These are phyloP conservation scores for Omphalotus olearius DNA, from an alignment of 1,284 basidiomycete genomes.

Conservation along the genomic window DNA sequence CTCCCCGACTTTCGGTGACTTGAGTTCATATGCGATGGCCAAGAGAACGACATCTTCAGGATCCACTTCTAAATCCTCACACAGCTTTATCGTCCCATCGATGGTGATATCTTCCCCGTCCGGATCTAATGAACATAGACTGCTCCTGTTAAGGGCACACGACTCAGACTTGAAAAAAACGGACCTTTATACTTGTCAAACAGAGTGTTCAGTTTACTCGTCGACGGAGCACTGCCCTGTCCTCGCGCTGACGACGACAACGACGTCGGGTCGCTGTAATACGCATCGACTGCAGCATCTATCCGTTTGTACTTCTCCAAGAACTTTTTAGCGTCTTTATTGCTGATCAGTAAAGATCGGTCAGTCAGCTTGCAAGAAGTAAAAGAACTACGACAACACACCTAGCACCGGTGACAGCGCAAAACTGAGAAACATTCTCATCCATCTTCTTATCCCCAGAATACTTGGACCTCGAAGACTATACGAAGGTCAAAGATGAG, in stretches of 20 bases:
- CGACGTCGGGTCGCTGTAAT: slow-evolving; percentile 50
- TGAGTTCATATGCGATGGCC: slow-evolving; percentile 73
- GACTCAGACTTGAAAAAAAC: neutral
- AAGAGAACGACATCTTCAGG: slow-evolving; percentile 77
- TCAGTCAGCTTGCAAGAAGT: slow-evolving; percentile 2
- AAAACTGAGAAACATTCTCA: slow-evolving; percentile 55
- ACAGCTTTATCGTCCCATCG: slow-evolving; percentile 73
- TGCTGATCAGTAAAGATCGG: slow-evolving; percentile 24
- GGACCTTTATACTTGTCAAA: slow-evolving; percentile 82
- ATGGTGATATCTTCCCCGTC: slow-evolving; percentile 59
- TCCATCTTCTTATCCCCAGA: slow-evolving; percentile 30
- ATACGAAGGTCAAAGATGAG: neutral
- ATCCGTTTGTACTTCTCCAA: slow-evolving; percentile 69
- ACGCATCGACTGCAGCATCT: slow-evolving; percentile 76
- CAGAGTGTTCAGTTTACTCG: slow-evolving; percentile 55
- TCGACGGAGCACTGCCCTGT: slow-evolving; percentile 35
- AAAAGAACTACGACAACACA: slow-evolving; percentile 37
- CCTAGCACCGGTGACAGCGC: slow-evolving; percentile 63
- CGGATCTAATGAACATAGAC: slow-evolving; percentile 35
- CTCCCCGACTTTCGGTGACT: slow-evolving; percentile 68
- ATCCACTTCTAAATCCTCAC: slow-evolving; percentile 62
- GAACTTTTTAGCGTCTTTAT: slow-evolving; percentile 66
- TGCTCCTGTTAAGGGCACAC: neutral
- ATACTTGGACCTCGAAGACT: slow-evolving; percentile 10
- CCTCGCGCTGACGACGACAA: slow-evolving; percentile 24